These are phyloP conservation scores for Trichoderma endophyticum DNA, from an alignment of 2,329 filamentous ascomycete species.

Conservation along the genomic window DNA sequence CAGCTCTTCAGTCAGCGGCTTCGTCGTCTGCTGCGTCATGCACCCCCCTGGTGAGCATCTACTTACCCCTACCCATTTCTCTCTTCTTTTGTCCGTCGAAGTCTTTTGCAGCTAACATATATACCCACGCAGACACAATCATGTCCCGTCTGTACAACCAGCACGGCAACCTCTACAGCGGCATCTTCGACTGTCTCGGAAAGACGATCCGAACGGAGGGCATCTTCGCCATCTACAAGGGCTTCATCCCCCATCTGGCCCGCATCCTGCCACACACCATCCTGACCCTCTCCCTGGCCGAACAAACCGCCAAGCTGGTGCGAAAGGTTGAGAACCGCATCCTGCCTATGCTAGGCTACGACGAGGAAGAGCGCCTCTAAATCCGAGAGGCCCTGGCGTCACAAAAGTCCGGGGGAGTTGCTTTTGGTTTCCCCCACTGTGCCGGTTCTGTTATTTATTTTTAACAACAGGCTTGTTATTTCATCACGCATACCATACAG, in stretches of 20 bases:
- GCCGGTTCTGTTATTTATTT: not conserved
- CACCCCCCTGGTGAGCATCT: conserved; percentile 75
- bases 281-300: conserved; percentile 84
- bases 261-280: conserved; percentile 95
- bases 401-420: not conserved
- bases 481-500: not conserved
- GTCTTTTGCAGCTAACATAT: conserved; percentile 16
- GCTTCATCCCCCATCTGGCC: conserved; percentile 90
- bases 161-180: conserved; percentile 92
- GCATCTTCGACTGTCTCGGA: conserved; percentile 85
- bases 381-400: not conserved
- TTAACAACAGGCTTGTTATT: not conserved
- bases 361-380: conserved; percentile 18
- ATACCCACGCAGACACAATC: conserved; percentile 68
- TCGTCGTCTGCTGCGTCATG: conserved; percentile 97
- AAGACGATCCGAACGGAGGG: conserved; percentile 93
- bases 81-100: not conserved
- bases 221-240: conserved; percentile 92
- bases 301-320: conserved; percentile 95
- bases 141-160: conserved; percentile 99
- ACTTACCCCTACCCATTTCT: not conserved
- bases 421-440: not conserved
- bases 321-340: conserved; percentile 67
- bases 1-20: conserved; percentile 85
- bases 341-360: conserved; percentile 41